Percentiles rank a stretch among this genome's conserved stretches.
Evolutionary conservation across 192 early-diverging fungal genomes (phyloP).

Genomic region (Lobosporangium transversale): DNA sequence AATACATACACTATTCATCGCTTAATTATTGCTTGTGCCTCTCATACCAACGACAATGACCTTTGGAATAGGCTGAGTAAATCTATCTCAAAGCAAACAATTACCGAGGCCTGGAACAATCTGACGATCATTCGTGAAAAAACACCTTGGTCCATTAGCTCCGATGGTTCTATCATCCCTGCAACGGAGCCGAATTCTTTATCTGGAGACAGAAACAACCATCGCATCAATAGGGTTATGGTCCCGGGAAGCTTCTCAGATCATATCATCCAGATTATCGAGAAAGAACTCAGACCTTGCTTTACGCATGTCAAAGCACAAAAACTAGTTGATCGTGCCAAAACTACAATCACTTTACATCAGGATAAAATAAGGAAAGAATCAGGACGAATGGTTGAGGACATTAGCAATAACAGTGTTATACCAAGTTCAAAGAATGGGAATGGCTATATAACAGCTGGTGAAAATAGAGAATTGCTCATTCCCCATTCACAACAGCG

Average conservation of each 20-base stretch:
- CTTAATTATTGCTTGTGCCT: constrained; percentile 34
- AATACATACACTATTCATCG: constrained; percentile 37
- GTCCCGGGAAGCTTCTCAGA: constrained; percentile 36
- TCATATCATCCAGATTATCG: constrained; percentile 34
- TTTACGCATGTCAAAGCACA: constrained; percentile 34
- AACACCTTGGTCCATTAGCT: constrained; percentile 24
- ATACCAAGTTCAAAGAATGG: neutral
- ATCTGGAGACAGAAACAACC: neutral
- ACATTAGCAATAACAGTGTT: neutral
- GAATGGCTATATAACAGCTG: neutral
- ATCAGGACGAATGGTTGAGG: neutral
- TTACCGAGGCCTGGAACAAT: constrained; percentile 7
- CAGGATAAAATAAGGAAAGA: constrained; percentile 15
- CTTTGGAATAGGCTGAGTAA: constrained; percentile 20
- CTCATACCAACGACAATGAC: constrained; percentile 35
- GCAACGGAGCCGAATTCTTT: neutral
- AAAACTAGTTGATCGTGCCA: constrained; percentile 15
- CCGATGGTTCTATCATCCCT: neutral
- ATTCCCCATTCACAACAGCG: neutral
- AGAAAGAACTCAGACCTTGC: constrained; percentile 30
- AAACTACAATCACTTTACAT: constrained; percentile 20
- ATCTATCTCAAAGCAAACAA: neutral
- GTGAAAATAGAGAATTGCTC: too few species aligned
- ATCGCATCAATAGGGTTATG: constrained; percentile 16
- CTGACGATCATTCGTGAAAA: constrained; percentile 5